These are phyloP conservation scores for Trichoderma simmonsii DNA, from an alignment of 2,329 filamentous ascomycete genomes.

Conservation along the genomic window DNA sequence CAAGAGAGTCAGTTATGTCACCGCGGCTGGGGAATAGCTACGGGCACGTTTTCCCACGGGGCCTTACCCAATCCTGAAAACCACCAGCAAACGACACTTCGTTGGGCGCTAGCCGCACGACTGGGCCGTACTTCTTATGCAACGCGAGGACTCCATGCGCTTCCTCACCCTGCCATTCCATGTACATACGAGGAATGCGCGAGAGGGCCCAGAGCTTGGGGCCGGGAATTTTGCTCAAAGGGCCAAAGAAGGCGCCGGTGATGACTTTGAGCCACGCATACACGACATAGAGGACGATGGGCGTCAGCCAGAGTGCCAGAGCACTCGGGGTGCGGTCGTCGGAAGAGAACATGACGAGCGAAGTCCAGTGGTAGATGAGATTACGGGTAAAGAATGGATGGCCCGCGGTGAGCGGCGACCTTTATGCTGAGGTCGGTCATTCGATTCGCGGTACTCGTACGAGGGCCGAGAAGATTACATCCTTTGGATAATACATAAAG, in stretches of 20 bases:
- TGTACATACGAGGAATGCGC: not conserved
- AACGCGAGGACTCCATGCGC: not conserved
- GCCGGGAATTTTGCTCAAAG: slow-evolving; percentile 1
- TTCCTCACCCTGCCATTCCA: not conserved
- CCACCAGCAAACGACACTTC: slow-evolving; percentile 51
- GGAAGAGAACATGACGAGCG: not conserved
- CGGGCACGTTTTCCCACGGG: not conserved
- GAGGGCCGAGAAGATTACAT: not conserved
- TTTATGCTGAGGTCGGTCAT: not conserved
- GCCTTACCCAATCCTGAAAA: not conserved
- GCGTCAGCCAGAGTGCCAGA: not conserved
- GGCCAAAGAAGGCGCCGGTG: not conserved
- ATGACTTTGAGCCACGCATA: not conserved
- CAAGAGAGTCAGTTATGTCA: not conserved
- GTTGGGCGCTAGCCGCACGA: slow-evolving; percentile 54
- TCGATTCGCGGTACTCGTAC: not conserved
- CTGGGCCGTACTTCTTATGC: slow-evolving; percentile 54
- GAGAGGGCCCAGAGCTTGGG: not conserved
- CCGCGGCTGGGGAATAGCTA: not conserved
- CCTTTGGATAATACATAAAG: not conserved
- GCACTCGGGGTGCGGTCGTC: not conserved
- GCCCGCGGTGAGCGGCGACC: not conserved
- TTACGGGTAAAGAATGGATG: not conserved
- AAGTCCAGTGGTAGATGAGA: not conserved
- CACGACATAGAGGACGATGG: not conserved